Conservation (phyloP, 2,329 filamentous ascomycete species). For the Nothophaeocryptopus gaeumannii region DNA sequence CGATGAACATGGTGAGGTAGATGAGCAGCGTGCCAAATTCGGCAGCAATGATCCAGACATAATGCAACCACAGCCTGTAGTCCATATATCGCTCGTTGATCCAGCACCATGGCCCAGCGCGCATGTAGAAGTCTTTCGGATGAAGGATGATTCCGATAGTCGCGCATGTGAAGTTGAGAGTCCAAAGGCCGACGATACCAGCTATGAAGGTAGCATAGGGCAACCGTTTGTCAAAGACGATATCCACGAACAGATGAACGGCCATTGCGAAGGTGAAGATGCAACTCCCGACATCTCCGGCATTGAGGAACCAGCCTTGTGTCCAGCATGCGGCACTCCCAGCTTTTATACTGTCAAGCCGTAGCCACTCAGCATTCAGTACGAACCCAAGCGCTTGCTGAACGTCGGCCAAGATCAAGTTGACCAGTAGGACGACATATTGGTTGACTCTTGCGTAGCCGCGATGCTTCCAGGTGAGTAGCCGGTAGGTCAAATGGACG, state of each 20-base stretch:
- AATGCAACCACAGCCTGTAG: conserved; percentile 60
- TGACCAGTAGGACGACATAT: conserved; percentile 66
- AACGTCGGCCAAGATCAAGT: conserved; percentile 64
- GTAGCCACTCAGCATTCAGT: conserved; percentile 59
- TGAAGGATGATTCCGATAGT: conserved; percentile 50
- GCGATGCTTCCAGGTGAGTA: conserved; percentile 26
- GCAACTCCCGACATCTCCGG: conserved; percentile 63
- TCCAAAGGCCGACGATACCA: conserved; percentile 53
- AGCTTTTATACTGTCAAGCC: conserved; percentile 53
- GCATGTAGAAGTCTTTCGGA: conserved; percentile 53
- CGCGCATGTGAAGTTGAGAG: conserved; percentile 57
- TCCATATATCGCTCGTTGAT: conserved; percentile 54
- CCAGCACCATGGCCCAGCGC: conserved; percentile 69
- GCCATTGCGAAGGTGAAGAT: conserved; percentile 65
- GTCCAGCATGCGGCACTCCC: conserved; percentile 55
- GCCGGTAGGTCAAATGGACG: conserved; percentile 26
- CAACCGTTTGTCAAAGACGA: conserved; percentile 56
- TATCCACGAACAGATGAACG: conserved; percentile 61
- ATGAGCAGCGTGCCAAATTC: conserved; percentile 51
- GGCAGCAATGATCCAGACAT: conserved; percentile 57
- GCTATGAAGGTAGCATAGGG: conserved; percentile 51
- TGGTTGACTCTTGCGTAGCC: conserved; percentile 49
- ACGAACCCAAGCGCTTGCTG: conserved; percentile 64
- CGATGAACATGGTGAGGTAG: conserved; percentile 40
- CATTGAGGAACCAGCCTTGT: conserved; percentile 66